These are phyloP conservation scores for Daedaleopsis sinensis DNA, from an alignment of 768 basidiomycete species.

Conservation along the genomic window DNA sequence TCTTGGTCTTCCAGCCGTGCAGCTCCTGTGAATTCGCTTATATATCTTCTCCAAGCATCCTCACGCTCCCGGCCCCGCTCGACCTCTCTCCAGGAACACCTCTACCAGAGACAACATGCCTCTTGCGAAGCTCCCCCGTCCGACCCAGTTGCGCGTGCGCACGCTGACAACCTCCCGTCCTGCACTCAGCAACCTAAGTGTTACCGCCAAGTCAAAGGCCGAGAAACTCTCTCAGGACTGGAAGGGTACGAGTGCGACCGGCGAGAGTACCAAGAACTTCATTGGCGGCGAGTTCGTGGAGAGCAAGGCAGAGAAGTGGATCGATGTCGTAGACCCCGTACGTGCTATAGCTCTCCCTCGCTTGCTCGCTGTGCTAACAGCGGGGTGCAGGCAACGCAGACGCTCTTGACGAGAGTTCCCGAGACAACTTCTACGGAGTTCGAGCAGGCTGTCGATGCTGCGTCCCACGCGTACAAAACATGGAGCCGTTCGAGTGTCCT, in stretches of 20 bases:
- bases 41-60: background rate
- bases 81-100: background rate
- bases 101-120: conserved; percentile 7
- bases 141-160: conserved; percentile 22
- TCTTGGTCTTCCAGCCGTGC: background rate
- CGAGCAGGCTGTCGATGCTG: conserved; percentile 79
- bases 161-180: conserved; percentile 31
- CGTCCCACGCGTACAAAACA: conserved; percentile 81
- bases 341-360: conserved; percentile 28
- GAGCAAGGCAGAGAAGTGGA: conserved; percentile 76
- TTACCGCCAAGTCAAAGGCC: conserved; percentile 61
- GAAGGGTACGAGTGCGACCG: conserved; percentile 85
- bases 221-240: conserved; percentile 74
- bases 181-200: conserved; percentile 50
- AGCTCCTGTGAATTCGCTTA: background rate
- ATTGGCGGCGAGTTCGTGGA: conserved; percentile 90
- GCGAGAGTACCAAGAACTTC: conserved; percentile 90
- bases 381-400: conserved; percentile 77
- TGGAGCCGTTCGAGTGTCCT: conserved; percentile 90
- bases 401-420: conserved; percentile 85
- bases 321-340: conserved; percentile 90
- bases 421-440: conserved; percentile 86
- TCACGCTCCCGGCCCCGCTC: too few species aligned
- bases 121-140: conserved; percentile 18
- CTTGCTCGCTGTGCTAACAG: background rate